Percentiles rank a stretch among this genome's conserved stretches.
Conservation (phyloP, 1,139 yeast species). For the Candida tetrigidarum region DNA sequence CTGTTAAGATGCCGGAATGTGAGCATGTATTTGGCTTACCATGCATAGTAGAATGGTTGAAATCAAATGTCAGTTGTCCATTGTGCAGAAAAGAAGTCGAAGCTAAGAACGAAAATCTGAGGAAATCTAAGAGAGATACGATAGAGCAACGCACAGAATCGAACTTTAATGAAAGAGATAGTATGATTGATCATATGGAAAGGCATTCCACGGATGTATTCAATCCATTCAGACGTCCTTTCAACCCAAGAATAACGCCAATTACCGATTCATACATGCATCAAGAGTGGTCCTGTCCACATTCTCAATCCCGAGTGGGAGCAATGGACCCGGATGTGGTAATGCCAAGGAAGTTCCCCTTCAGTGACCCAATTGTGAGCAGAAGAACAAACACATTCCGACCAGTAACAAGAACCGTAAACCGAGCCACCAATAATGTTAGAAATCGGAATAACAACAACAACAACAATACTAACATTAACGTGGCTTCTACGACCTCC, state of each 20-base stretch:
- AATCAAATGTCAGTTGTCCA: constrained; percentile 47
- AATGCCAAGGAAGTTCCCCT: constrained; percentile 38
- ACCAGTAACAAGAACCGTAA: constrained; percentile 1
- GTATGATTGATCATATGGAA: constrained; percentile 29
- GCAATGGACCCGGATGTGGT: constrained; percentile 32
- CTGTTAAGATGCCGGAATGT: constrained; percentile 51
- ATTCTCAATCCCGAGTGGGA: constrained; percentile 16
- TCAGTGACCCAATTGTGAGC: constrained; percentile 23
- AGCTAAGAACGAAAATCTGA: constrained; percentile 27
- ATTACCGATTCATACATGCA: constrained; percentile 44
- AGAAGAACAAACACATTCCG: constrained; percentile 10
- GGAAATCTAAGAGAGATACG: constrained; percentile 19
- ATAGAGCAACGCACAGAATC: constrained; percentile 18
- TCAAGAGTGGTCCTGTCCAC: constrained; percentile 42
- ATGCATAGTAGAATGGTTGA: constrained; percentile 50
- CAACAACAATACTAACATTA: no score
- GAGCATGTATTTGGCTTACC: constrained; percentile 46
- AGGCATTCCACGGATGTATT: constrained; percentile 43
- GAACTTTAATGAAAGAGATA: constrained; percentile 22
- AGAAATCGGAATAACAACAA: constrained; percentile 1
- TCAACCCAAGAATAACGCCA: constrained; percentile 44
- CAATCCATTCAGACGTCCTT: constrained; percentile 41
- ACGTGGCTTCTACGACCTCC: no score
- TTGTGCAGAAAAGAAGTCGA: constrained; percentile 50
- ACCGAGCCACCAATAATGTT: neutral